Evolutionary conservation across 441 rosid species (phyloP), one percentile per base, ranked within the genome.

Genomic region (Pelargonium fulgidum): DNA sequence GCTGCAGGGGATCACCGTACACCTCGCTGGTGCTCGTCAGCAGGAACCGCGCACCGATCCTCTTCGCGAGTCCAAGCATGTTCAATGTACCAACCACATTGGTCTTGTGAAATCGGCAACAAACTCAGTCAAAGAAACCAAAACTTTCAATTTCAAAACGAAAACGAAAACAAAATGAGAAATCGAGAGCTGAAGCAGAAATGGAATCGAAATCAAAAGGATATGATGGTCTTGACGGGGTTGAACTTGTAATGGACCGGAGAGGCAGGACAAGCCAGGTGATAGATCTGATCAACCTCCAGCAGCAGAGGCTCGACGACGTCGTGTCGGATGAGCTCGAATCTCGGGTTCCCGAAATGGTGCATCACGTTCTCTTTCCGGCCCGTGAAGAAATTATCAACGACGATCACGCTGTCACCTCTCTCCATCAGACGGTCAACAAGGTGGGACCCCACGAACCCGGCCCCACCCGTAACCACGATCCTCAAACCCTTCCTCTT

Each of bases 261-360:
- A 20, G 98, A 92, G 7, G 97, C 97, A 5, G 97, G 97, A 52
- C 97, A 92, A 3, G 97, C 97, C 8, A 92, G 83, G 64, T 92
- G 98, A 72, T 92, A 92, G 94, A 92, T 92, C 92, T 92, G 98
- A 76, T 92, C 98, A 48, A 92, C 96, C 76, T 92, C 98, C 0
- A 92, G 77, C 74, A 92, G 80, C 41, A 92, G 74, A 0, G 94
- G 93, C 65, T 92, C 98, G 0, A 92, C 98, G 68, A 92, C 98
- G 80, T 92, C 98, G 82, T 92, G 98, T 11, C 97, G 79, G 58
- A 92, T 88, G 5, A 92, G 78, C 83, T 92, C 97, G 77, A 92
- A 92, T 67, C 86, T 84, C 0, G 97, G 97, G 81, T 92, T 89
- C 2, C 88, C 86, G 52, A 92, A 92, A 50, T 92, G 97, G 71